Evolutionary conservation across 306 rosid species (phyloP), one percentile per base, ranked within the genome.

Genomic region (Prunus mume): DNA sequence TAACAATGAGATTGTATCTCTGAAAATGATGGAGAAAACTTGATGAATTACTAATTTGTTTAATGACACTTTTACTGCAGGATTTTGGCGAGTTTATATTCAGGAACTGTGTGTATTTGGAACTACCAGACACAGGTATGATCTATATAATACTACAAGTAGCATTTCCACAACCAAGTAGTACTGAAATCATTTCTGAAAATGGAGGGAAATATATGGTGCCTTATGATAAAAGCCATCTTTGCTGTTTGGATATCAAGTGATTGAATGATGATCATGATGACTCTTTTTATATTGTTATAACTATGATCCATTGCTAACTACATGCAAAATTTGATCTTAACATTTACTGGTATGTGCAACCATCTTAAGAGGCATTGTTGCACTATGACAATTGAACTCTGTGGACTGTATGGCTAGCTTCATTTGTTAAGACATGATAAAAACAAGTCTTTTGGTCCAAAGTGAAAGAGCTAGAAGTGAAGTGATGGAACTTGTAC

Each of bases 101-200:
- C 97, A 2, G 99, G 99, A 81, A 90, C 99, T 70, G 97, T 95
- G 24, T 95, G 97, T 73, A 92, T 95, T 84, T 95, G 97, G 97
- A 95, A 92, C 88, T 89, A 95, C 91, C 99, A 95, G 83, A 90
- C 99, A 65, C 99, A 95, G 96, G 99, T 91, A 87, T 72, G 82
- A 46, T 74, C 58, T 28, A 43, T 58, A 25, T 41, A 0, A 32
- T 14, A 5, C 12, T 14, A 7, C 28, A 22, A 24, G 67, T 72
- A 41, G 17, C 67, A 57, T 71, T 34, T 52, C n/a, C 32, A n/a
- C 20, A 9, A 71, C 15, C 63, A 70, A 70, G 4, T 51, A 10
- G n/a, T 9, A 17, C 55, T 2, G 15, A 8, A 20, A 9, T 19
- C 17, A 2, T 27, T 69, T 43, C 54, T 69, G 73, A 46, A 20